Evolutionary conservation across 192 early-diverging fungal species (phyloP).

Genomic region (Backusella morwellensis): DNA sequence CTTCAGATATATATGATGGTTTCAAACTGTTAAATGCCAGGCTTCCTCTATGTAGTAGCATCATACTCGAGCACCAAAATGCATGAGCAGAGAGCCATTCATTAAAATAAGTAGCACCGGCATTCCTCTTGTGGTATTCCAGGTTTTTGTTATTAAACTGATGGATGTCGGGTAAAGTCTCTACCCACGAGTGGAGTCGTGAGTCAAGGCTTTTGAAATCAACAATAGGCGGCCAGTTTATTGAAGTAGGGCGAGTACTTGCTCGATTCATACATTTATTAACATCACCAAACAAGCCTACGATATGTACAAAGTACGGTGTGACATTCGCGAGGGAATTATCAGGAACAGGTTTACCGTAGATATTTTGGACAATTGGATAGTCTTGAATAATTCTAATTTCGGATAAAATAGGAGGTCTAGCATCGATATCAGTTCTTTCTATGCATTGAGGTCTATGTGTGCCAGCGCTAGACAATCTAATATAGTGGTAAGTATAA

Average conservation of each 20-base stretch:
- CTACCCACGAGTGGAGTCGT: slow-evolving; percentile 13
- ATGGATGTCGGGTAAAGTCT: slow-evolving; percentile 2
- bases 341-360: background rate
- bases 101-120: slow-evolving; percentile 13
- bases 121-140: background rate
- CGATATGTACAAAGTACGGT: background rate
- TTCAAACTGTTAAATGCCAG: slow-evolving; percentile 15
- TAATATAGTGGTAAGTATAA: background rate
- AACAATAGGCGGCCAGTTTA: slow-evolving; percentile 27
- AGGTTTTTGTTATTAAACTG: slow-evolving; percentile 12
- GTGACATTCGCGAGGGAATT: slow-evolving; percentile 16
- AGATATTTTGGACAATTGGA: background rate
- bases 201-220: slow-evolving; percentile 20
- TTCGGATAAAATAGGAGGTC: slow-evolving; percentile 9
- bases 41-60: slow-evolving; percentile 26
- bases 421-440: slow-evolving; percentile 39
- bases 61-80: slow-evolving; percentile 18
- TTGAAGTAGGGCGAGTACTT: background rate
- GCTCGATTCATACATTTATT: slow-evolving; percentile 21
- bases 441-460: slow-evolving; percentile 49
- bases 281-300: slow-evolving; percentile 29
- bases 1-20: background rate
- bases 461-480: slow-evolving; percentile 34
- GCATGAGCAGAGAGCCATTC: slow-evolving; percentile 22
- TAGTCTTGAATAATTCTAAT: background rate